Evolutionary conservation across 2,329 filamentous ascomycete species (phyloP).

Genomic region (Trichoderma sp.): DNA sequence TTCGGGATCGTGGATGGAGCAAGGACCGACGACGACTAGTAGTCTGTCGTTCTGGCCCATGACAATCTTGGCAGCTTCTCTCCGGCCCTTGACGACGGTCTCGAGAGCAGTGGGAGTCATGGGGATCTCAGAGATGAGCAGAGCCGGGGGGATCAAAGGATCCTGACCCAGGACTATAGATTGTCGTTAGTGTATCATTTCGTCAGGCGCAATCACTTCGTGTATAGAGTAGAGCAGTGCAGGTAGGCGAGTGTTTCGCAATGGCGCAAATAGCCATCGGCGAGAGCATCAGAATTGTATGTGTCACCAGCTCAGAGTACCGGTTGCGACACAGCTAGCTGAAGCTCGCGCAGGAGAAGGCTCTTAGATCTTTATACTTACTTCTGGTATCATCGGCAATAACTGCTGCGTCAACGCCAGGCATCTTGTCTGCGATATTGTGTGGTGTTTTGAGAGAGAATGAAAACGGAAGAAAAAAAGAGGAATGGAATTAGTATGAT

Average conservation of each 20-base stretch:
- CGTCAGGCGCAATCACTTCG: background rate
- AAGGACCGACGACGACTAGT: conserved; percentile 91
- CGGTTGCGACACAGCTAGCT: background rate
- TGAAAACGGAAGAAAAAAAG: background rate
- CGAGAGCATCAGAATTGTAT: background rate
- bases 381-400: conserved; percentile 49
- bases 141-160: conserved; percentile 83
- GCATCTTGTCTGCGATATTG: conserved; percentile 36
- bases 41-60: conserved; percentile 81
- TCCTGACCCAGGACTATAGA: conserved; percentile 86
- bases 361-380: conserved; percentile 28
- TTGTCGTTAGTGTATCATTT: conserved; percentile 25
- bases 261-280: background rate
- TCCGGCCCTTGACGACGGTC: conserved; percentile 71
- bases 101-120: conserved; percentile 62
- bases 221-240: background rate
- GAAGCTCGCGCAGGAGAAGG: background rate
- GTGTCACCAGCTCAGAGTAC: background rate
- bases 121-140: conserved; percentile 85
- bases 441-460: background rate
- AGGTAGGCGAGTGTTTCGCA: background rate
- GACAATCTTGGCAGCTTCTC: conserved; percentile 71
- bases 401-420: conserved; percentile 44
- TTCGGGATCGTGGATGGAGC: conserved; percentile 93
- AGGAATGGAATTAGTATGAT: background rate